Evolutionary conservation across 495 filamentous ascomycete genomes (phyloP), one percentile per base, ranked within the genome.

Genomic region (Penicillium waksmanii): DNA sequence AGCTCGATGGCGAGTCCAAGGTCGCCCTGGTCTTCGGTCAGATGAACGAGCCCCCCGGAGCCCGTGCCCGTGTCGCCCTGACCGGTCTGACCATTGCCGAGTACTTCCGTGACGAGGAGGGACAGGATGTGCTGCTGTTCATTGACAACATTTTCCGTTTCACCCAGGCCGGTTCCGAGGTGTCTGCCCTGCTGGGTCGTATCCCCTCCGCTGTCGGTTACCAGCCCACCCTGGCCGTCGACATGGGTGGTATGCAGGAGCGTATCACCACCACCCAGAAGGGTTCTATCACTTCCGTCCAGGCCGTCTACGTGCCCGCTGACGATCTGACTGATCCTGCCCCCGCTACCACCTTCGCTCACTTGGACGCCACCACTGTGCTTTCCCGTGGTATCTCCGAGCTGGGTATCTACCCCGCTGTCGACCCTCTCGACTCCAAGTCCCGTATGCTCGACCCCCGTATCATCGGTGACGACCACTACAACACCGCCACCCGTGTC

Each of bases 91-190:
- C 92, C 57, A 85, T 97, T 62, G 92, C 92, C 63, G 93, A 98
- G 78, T 92, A 96, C 78, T 98, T 98, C 88, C 89, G 95, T 84
- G 92, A 97, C 76, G 85, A 91, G 73, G 93, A 97, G 79, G 95
- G 95, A 71, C 96, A 98, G 85, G 96, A 98, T 82, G 91, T 96
- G 89, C 87, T 96, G 75, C 91, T 96, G 80, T 96, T 94, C 86
- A 97, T 97, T 81, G 95, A 98, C 91, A 98, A 98, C 87, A 98
- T 98, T 81, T 97, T 97, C 91, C 92, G 95, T 75, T 98, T 98
- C 90, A 98, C 95, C 70, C 96, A 98, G 84, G 95, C 95, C 79
- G 95, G 95, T 92, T 98, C 95, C 73, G 95, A 98, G 84, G 95
- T 98, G 88, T 98, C 96, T 83, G 95, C 95, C 73, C 86, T 98